Conservation (phyloP, 306 rosid genomes). For the Trifolium subterraneum region DNA sequence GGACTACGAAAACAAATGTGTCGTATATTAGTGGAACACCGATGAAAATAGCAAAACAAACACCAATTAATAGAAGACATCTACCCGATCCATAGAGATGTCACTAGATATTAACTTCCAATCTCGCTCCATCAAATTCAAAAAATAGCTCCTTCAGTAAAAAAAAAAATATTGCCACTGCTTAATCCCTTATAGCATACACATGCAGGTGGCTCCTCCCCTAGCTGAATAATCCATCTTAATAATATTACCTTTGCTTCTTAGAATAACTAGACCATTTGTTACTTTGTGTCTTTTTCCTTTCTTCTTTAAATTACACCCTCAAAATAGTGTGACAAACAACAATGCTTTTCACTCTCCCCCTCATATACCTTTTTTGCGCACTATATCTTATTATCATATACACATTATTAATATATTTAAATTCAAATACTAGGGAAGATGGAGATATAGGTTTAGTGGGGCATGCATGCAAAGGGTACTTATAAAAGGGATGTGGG, state of each 20-base stretch:
- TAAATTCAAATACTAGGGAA: not conserved
- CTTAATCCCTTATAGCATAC: not conserved
- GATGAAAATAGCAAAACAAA: too few species aligned
- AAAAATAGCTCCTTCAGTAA: too few species aligned
- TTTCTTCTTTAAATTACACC: not conserved
- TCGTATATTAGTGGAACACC: too few species aligned
- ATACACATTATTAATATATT: not conserved
- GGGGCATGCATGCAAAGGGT: constrained; percentile 45
- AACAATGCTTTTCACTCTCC: constrained; percentile 5
- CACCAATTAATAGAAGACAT: too few species aligned
- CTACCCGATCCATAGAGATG: too few species aligned
- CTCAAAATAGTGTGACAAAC: constrained; percentile 11
- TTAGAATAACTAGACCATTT: not conserved
- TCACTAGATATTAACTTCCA: too few species aligned
- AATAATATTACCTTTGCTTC: not conserved
- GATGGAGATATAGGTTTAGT: not conserved
- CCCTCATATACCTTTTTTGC: not conserved
- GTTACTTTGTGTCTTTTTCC: not conserved
- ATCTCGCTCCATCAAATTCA: too few species aligned
- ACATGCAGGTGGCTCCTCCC: not conserved
- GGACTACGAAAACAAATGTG: too few species aligned
- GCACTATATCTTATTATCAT: not conserved
- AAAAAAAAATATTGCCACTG: too few species aligned
- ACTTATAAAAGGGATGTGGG: constrained; percentile 48
- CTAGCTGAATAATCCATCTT: not conserved